Conservation (phyloP, 495 filamentous ascomycete species). For the Lasiosphaeris hirsuta region DNA sequence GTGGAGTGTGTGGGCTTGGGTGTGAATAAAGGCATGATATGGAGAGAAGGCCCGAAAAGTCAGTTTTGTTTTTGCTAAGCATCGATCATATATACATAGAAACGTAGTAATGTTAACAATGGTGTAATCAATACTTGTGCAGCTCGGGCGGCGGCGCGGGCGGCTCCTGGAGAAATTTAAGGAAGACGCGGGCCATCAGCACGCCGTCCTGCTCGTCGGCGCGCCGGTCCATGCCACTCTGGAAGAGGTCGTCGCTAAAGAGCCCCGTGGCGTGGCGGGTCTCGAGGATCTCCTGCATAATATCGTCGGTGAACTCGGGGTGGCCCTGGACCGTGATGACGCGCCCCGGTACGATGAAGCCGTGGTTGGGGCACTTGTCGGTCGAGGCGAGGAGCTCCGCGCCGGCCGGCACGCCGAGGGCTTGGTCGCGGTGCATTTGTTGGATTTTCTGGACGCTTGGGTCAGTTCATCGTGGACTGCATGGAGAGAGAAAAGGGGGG, state of each 20-base stretch:
- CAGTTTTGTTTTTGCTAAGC: too few species aligned
- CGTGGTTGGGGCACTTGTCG: slow-evolving; percentile 68
- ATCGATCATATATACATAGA: background rate
- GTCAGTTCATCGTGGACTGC: background rate
- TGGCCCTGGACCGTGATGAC: slow-evolving; percentile 86
- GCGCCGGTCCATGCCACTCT: slow-evolving; percentile 65
- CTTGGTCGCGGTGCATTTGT: slow-evolving; percentile 88
- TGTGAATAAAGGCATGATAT: too few species aligned
- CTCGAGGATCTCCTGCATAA: slow-evolving; percentile 66
- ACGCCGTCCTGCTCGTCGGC: slow-evolving; percentile 71
- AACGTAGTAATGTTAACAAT: background rate
- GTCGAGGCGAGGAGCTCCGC: slow-evolving; percentile 65
- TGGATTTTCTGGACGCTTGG: slow-evolving; percentile 59
- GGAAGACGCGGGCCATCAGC: slow-evolving; percentile 61
- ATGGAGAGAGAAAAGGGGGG: background rate
- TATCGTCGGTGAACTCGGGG: slow-evolving; percentile 79
- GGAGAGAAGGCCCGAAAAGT: too few species aligned
- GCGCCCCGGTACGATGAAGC: slow-evolving; percentile 65
- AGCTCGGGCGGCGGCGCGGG: background rate
- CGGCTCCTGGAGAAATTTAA: slow-evolving; percentile 66
- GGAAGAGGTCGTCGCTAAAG: slow-evolving; percentile 59
- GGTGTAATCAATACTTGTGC: background rate
- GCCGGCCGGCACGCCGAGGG: slow-evolving; percentile 59
- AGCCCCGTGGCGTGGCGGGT: slow-evolving; percentile 58
- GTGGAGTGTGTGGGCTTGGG: too few species aligned